Percentiles rank a stretch among this genome's conserved stretches.
Conservation (phyloP, 441 rosid genomes). For the Metrosideros polymorpha region DNA sequence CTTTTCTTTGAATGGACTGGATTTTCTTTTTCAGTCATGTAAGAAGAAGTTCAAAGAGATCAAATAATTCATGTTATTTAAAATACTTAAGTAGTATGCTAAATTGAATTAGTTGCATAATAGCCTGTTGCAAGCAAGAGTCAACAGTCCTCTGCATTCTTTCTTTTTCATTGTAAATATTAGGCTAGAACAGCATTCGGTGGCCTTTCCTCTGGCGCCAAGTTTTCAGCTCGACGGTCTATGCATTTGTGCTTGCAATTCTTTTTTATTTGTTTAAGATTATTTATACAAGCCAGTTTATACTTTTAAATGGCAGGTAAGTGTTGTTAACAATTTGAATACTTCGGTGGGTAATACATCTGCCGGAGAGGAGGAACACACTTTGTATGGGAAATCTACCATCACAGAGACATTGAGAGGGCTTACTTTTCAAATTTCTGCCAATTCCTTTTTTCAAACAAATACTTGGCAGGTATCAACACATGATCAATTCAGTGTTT, state of each 20-base stretch:
- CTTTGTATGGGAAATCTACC: constrained; percentile 59
- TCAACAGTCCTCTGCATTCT: background rate
- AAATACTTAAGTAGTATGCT: background rate
- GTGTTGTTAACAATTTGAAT: constrained; percentile 83
- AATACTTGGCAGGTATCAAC: constrained; percentile 68
- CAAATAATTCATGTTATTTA: background rate
- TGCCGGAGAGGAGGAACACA: constrained; percentile 79
- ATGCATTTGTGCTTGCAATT: background rate
- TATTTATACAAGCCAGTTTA: background rate
- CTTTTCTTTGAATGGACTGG: background rate
- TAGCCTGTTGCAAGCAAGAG: background rate
- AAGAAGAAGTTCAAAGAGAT: background rate
- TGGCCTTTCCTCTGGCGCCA: background rate
- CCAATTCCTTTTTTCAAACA: constrained; percentile 96
- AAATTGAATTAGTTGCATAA: background rate
- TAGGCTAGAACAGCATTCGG: background rate
- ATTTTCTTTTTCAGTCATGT: background rate
- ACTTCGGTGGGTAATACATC: constrained; percentile 90
- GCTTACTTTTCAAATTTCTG: constrained; percentile 80
- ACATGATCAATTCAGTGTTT: background rate
- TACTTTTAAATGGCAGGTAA: constrained; percentile 30
- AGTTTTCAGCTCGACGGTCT: background rate
- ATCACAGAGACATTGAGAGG: constrained; percentile 79
- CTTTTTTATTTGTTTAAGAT: background rate
- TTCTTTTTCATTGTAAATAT: background rate